Evolutionary conservation across 2,329 filamentous ascomycete genomes (phyloP), one percentile per base, ranked within the genome.

Genomic region (Fusarium sp.): DNA sequence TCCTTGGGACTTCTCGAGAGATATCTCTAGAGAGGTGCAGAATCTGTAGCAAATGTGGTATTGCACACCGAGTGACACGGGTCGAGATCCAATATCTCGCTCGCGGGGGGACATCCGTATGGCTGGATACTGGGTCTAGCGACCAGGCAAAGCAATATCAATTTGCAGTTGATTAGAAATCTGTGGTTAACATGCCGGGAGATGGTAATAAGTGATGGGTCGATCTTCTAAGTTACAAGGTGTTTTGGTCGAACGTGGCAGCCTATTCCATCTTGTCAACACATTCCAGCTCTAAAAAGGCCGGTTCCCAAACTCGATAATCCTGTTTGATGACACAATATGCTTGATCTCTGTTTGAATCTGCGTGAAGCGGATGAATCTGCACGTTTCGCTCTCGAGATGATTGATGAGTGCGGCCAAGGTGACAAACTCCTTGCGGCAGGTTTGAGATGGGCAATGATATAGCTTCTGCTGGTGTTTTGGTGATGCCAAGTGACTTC

Each of bases 401-500:
- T 87, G 85, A 67, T 85, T 86, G 63, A 86, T 80, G 7, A 84
- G 64, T 4, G 70, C 81, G 3, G 84, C 84, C 31, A 87, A 68
- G 2, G 78, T 82, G 61, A 75, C 83, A 66, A 86, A 87, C 10
- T 87, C 79, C 24, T 58, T 73, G 1, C 56, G 11, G 60, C 85
- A 87, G n/a, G 5, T 4, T 0, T 16, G 22, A 2, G 84, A 82
- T 0, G 83, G 83, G 39, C 84, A 87, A 68, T 85, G 83, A 64
- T 86, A 86, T 10, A 85, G 66, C 0, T 70, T 68, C 65, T 84
- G 76, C 58, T 83, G 81, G 62, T 86, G 74, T 8, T 56, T 81
- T 0, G 86, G 82, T 0, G 89, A 92, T 54, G 84, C 85, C 2
- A 92, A 78, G 72, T 93, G 90, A 57, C 84, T 80, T 57, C 87